Conservation (phyloP, 148 eudicot genomes). For the Camellia granthamiana region DNA sequence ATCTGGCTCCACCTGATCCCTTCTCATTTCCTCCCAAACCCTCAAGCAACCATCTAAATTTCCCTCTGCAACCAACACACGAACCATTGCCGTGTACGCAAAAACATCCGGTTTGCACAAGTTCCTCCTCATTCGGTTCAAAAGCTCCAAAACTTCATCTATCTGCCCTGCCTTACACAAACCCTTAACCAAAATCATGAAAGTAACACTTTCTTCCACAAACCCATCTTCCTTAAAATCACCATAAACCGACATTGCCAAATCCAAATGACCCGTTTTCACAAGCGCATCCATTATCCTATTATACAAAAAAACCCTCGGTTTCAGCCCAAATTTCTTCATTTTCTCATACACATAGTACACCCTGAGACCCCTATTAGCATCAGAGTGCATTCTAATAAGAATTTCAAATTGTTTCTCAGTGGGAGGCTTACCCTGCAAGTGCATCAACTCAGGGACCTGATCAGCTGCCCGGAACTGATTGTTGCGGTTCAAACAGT, state of each 20-base stretch:
- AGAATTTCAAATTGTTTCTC: conserved; percentile 95
- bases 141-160: conserved; percentile 57
- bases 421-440: conserved; percentile 82
- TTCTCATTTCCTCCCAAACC: conserved; percentile 87
- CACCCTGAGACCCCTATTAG: conserved; percentile 82
- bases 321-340: conserved; percentile 83
- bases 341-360: conserved; percentile 83
- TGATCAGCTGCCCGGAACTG: conserved; percentile 83
- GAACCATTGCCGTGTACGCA: conserved; percentile 85
- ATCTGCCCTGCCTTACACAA: conserved; percentile 66
- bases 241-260: conserved; percentile 77
- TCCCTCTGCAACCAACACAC: conserved; percentile 59
- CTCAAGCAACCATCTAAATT: conserved; percentile 78
- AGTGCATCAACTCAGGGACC: conserved; percentile 83
- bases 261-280: conserved; percentile 68
- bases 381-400: conserved; percentile 87
- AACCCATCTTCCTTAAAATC: conserved; percentile 74
- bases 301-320: conserved; percentile 79
- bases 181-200: conserved; percentile 84
- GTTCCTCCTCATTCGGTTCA: conserved; percentile 58
- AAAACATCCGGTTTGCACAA: conserved; percentile 88
- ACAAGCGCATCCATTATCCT: conserved; percentile 81
- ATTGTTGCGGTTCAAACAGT: conserved; percentile 71
- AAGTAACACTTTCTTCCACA: conserved; percentile 76
- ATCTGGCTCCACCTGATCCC: conserved; percentile 72